A percentile compares a stretch with the other conserved stretches of the same genome.
phyloP scores from a whole-genome alignment of 345 rosid species.

The Bruguiera sexangula region DNA sequence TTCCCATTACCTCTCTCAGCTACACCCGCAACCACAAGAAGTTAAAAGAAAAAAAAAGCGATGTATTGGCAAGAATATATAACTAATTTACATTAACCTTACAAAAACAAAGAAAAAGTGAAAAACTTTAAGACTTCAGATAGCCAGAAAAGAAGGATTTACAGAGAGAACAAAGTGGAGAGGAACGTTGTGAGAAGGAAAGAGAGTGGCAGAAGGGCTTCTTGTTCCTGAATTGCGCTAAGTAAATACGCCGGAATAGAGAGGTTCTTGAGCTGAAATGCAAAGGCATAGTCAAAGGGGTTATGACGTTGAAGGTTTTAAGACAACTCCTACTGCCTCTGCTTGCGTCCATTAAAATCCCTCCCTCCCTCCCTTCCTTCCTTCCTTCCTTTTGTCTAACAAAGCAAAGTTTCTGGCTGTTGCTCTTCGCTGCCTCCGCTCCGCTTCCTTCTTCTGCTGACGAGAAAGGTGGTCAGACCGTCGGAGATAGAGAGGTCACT shows the following conservation, averaged over 20 bases:
- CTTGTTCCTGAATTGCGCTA: constrained; percentile 28
- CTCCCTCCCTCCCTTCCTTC: background rate
- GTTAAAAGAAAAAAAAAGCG: background rate
- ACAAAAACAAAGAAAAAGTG: too few relatives aligned
- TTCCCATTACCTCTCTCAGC: constrained; percentile 43
- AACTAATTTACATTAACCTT: background rate
- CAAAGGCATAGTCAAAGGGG: constrained; percentile 29
- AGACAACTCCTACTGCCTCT: constrained; percentile 16
- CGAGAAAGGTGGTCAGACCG: too few relatives aligned
- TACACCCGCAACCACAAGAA: constrained; percentile 18
- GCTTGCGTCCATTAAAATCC: constrained; percentile 8
- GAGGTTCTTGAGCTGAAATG: constrained; percentile 28
- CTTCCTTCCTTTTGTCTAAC: too few relatives aligned
- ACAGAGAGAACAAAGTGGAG: constrained; percentile 39
- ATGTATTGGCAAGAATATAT: background rate
- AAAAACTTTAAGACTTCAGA: background rate
- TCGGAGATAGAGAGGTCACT: too few relatives aligned
- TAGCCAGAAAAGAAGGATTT: constrained; percentile 7
- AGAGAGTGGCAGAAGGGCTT: constrained; percentile 20
- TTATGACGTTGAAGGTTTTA: constrained; percentile 35
- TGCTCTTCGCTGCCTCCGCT: too few relatives aligned
- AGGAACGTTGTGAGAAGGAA: constrained; percentile 23
- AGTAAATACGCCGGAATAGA: constrained; percentile 28
- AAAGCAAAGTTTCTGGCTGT: too few relatives aligned
- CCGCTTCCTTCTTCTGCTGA: too few relatives aligned